Evolutionary conservation across 2,329 filamentous ascomycete genomes (phyloP).

Genomic region (Colletotrichum tanaceti): DNA sequence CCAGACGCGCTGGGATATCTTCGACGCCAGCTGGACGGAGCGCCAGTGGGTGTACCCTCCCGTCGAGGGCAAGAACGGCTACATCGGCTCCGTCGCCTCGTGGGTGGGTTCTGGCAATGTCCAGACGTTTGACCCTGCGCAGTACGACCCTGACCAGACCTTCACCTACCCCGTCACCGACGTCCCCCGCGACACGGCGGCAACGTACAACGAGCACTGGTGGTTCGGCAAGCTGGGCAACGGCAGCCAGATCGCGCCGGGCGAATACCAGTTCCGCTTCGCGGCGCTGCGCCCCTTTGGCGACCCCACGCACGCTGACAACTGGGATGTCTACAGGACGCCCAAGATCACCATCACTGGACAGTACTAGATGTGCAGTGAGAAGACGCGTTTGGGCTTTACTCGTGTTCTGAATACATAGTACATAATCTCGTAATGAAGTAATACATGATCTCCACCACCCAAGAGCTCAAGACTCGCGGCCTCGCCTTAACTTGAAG

Average conservation of each 20-base stretch:
- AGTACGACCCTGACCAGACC: constrained; percentile 45
- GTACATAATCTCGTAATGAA: constrained; percentile 21
- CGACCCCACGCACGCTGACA: constrained; percentile 53
- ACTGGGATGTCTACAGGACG: constrained; percentile 55
- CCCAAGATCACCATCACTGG: constrained; percentile 49
- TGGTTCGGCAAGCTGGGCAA: constrained; percentile 60
- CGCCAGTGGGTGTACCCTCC: constrained; percentile 46
- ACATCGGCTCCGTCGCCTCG: constrained; percentile 47
- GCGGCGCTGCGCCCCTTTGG: constrained; percentile 56
- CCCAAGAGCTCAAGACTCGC: too few species aligned
- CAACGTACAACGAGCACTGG: constrained; percentile 45
- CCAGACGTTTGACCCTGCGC: constrained; percentile 41
- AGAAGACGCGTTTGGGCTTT: neutral
- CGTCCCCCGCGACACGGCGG: constrained; percentile 40
- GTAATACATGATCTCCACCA: neutral
- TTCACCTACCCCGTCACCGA: constrained; percentile 45
- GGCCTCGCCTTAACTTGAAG: too few species aligned
- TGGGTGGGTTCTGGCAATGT: constrained; percentile 42
- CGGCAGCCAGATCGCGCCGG: constrained; percentile 54
- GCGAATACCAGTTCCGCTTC: constrained; percentile 56
- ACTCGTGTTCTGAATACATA: neutral
- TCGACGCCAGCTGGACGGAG: constrained; percentile 46
- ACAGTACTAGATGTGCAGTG: constrained; percentile 37
- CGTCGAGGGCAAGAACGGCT: constrained; percentile 46
- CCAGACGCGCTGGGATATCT: constrained; percentile 43